Evolutionary conservation across 2,329 filamentous ascomycete genomes (phyloP), one percentile per base, ranked within the genome.

Genomic region (Pseudocercospora vitis): DNA sequence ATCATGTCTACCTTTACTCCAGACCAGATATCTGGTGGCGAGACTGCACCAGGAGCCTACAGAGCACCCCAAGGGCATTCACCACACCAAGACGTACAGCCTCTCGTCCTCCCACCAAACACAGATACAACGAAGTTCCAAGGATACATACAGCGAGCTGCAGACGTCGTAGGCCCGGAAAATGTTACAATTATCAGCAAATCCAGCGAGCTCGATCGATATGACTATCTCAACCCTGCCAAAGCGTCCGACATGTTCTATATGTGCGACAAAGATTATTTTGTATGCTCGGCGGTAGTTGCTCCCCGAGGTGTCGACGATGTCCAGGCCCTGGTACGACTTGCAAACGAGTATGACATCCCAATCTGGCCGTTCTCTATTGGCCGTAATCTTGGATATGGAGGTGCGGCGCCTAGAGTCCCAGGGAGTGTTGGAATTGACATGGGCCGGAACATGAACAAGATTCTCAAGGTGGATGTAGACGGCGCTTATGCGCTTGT

Each of bases 381-480:
- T 56, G 77, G 78, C 0, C 67, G 76, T 31, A 79, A 80, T 51
- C 68, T 79, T 2, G 81, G 79, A 12, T 81, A 81, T 52, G 79
- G 80, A 21, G 79, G 79, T n/a, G 76, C 77, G 11, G 79, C 78
- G 0, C 79, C 79, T 0, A 69, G 79, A 28, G 76, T 82, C 0
- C 74, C 74, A 0, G 79, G 79, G 3, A 74, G 73, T n/a, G 68
- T 81, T 0, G 74, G 75, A 2, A 50, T 82, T 16, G 77, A 81
- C 55, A 69, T 82, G n/a, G 79, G 79, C 3, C 73, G 67, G 32
- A 71, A 77, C 33, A 80, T 83, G 79, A 76, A 78, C 62, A 73
- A 72, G 58, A 72, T 83, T 7, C 61, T 83, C 7, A 71, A 79
- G 31, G 73, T 83, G 11, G 75, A 80, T 60, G 72, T 70, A 0